These are phyloP conservation scores for Fusarium concolor DNA, from an alignment of 2,329 filamentous ascomycete species.

Conservation along the genomic window DNA sequence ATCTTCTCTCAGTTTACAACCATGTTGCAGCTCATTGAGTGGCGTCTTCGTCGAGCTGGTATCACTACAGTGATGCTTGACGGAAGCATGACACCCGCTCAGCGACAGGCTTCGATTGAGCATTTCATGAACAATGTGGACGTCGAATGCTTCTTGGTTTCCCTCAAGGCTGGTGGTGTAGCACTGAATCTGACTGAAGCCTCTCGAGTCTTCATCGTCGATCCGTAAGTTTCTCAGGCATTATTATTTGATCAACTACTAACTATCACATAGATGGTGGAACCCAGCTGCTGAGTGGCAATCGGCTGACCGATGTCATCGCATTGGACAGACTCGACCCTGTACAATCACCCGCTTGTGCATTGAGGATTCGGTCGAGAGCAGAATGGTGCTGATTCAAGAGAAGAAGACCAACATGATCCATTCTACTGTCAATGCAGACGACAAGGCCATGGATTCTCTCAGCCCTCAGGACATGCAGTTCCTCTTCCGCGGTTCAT, in stretches of 20 bases:
- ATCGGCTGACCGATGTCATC: conserved; percentile 91
- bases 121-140: conserved; percentile 96
- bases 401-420: conserved; percentile 99
- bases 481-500: conserved; percentile 87
- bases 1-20: conserved; percentile 98
- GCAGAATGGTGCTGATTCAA: conserved; percentile 92
- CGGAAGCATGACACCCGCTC: conserved; percentile 94
- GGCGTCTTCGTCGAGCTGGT: conserved; percentile 94
- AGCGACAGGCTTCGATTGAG: conserved; percentile 92
- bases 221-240: conserved; percentile 74
- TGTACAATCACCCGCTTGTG: conserved; percentile 95
- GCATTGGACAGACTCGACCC: conserved; percentile 93
- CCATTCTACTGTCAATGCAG: conserved; percentile 93
- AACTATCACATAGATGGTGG: conserved; percentile 80
- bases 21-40: conserved; percentile 97
- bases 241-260: conserved; percentile 23
- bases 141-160: conserved; percentile 96
- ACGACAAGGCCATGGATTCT: conserved; percentile 90
- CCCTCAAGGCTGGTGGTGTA: conserved; percentile 94
- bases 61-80: conserved; percentile 99
- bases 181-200: conserved; percentile 96
- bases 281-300: conserved; percentile 99
- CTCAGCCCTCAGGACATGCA: conserved; percentile 92
- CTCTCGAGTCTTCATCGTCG: conserved; percentile 93
- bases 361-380: conserved; percentile 97